Conservation (phyloP, 306 rosid genomes). For the Chamaecrista fasciculata region DNA sequence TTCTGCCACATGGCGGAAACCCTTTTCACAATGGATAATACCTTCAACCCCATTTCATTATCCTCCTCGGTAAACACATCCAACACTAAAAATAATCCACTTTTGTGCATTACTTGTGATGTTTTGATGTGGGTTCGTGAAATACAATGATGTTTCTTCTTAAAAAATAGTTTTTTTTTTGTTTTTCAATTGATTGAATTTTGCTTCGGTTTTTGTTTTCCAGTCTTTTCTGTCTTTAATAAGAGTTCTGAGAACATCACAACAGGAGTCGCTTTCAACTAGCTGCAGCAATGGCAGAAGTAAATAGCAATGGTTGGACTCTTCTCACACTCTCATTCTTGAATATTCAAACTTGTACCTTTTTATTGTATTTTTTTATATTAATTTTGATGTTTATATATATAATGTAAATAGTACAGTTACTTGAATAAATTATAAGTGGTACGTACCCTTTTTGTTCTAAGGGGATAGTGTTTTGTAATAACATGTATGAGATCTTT, state of each 20-base stretch:
- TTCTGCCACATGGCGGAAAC: constrained; percentile 5
- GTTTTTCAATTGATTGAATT: too few species aligned
- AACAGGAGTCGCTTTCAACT: constrained; percentile 51
- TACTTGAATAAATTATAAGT: too few species aligned
- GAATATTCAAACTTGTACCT: too few species aligned
- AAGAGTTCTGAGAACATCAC: constrained; percentile 42
- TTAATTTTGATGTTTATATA: too few species aligned
- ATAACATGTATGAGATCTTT: too few species aligned
- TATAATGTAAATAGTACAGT: too few species aligned
- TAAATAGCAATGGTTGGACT: constrained; percentile 29
- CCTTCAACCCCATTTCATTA: constrained; percentile 25
- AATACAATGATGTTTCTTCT: constrained; percentile 6
- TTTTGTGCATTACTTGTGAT: not conserved
- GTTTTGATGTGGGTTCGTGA: not conserved
- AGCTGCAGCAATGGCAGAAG: constrained; percentile 13
- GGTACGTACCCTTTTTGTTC: too few species aligned
- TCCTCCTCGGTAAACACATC: constrained; percentile 33
- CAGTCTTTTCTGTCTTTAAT: constrained; percentile 34
- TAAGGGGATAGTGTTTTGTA: too few species aligned
- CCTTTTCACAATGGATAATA: constrained; percentile 45
- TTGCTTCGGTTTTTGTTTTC: too few species aligned
- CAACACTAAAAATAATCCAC: not conserved
- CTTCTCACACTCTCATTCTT: too few species aligned
- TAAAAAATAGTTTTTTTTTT: too few species aligned
- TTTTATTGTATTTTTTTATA: too few species aligned